Base-by-base conservation (phyloP, 2,329 filamentous ascomycete genomes). In the Nakataea oryzae region DNA sequence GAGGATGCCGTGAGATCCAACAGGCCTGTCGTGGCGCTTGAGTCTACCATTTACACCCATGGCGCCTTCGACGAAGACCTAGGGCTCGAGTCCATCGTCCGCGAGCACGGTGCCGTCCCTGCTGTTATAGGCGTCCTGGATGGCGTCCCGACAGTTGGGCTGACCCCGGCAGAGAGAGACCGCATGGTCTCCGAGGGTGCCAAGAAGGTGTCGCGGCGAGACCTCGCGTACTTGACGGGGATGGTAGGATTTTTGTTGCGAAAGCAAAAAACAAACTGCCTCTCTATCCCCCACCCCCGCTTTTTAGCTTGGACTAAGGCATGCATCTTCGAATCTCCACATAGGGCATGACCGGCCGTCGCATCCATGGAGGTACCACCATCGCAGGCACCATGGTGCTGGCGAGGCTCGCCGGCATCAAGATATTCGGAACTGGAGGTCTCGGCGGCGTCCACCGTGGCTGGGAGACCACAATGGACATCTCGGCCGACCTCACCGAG, bases 11-110 rank as follows among this genome's bases (percentile, higher is more conserved):
- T 97, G 58, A 79, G 84, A 55, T 83, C 85, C 14, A 86, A 87
- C 62, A 87, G 86, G 69, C 93, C 95, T 0, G 87, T 99, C 4
- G 93, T 99, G 13, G 95, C 93, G 21, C 81, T 99, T 5, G 95
- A 99, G 75, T 92, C 91, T 2, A 96, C 95, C 5, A 97, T 99
- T 68, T 97, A 99, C 75, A 99, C 95, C 1, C 95, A 99, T 75
- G 93, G 92, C 54, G 86, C 89, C 27, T 80, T 99, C 17, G 90
- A 91, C n/a, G 83, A 86, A 41, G 80, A 82, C 57, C 76, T 85
- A 26, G 82, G 88, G 58, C 84, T 97, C 64, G 91, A 97, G 70
- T 86, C 87, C 14, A 81, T 96, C 54, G 89, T 97, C 59, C 88
- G 95, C 57, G 79, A 81, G 54, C 84, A 92, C 74, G 95, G 95